These are phyloP conservation scores for Papiliotrema flavescens DNA, from an alignment of 1,284 basidiomycete species.

Conservation along the genomic window DNA sequence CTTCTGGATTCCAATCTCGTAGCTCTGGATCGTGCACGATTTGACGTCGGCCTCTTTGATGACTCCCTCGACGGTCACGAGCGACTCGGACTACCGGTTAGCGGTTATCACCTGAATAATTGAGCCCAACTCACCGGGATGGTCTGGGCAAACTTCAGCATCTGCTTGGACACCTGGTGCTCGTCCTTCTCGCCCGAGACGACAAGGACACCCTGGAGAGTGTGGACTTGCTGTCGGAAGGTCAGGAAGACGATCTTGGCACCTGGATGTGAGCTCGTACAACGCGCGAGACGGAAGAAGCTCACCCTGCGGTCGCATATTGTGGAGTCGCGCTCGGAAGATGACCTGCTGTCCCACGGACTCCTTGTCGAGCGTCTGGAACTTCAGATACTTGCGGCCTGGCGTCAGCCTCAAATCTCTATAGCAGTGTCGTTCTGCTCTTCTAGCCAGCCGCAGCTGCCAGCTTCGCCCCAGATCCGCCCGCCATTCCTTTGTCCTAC, in stretches of 20 bases:
- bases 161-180: conserved; percentile 89
- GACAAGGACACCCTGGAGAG: conserved; percentile 82
- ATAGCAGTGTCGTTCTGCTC: too few species aligned
- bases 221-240: conserved; percentile 82
- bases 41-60: conserved; percentile 87
- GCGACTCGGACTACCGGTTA: conserved; percentile 65
- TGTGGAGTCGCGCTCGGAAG: conserved; percentile 87
- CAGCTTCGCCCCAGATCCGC: too few species aligned
- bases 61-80: conserved; percentile 80
- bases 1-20: conserved; percentile 84
- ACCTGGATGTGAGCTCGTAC: conserved; percentile 31
- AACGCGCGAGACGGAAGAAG: conserved; percentile 1
- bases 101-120: background rate
- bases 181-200: conserved; percentile 57
- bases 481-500: background rate
- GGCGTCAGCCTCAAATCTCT: conserved; percentile 30
- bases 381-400: conserved; percentile 57
- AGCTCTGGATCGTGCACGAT: conserved; percentile 81
- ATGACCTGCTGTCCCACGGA: conserved; percentile 74
- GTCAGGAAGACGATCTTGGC: conserved; percentile 92
- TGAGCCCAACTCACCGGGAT: conserved; percentile 53
- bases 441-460: too few species aligned
- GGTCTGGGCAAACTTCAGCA: conserved; percentile 87
- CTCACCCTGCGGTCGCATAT: conserved; percentile 79
- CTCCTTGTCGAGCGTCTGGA: conserved; percentile 64